Evolutionary conservation across 148 eudicot genomes (phyloP).

Genomic region (Rhododendron mucronatum): DNA sequence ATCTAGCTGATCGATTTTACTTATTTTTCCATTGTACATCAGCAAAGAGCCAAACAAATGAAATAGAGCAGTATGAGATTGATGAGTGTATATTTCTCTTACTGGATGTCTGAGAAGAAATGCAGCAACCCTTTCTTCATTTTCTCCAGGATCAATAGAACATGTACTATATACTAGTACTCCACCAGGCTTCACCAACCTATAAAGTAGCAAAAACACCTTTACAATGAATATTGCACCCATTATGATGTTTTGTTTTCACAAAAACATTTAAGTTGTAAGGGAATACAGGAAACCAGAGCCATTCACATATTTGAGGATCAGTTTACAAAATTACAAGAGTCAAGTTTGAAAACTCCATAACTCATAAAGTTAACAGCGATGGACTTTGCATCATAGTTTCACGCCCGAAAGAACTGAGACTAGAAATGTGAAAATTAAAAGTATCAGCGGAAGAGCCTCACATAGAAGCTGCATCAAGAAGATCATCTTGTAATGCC

Average conservation of each 20-base stretch:
- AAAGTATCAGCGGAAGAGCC: slow-evolving; percentile 12
- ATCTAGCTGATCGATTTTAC: neutral
- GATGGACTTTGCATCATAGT: neutral
- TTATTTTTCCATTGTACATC: neutral
- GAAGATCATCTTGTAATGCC: slow-evolving; percentile 74
- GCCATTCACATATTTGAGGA: neutral
- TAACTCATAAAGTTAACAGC: neutral
- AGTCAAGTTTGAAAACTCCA: neutral
- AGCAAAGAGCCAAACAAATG: neutral
- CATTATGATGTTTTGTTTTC: neutral
- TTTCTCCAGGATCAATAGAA: slow-evolving; percentile 90
- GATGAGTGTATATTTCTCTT: slow-evolving; percentile 7
- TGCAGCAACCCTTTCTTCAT: slow-evolving; percentile 80
- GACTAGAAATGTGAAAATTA: neutral
- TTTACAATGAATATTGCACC: neutral
- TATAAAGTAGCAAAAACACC: slow-evolving; percentile 15
- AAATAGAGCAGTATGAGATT: neutral
- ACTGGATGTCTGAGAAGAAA: slow-evolving; percentile 82
- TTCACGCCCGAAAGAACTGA: neutral
- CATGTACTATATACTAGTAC: slow-evolving; percentile 90
- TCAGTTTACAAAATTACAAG: neutral
- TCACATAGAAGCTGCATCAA: slow-evolving; percentile 86
- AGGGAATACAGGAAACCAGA: neutral
- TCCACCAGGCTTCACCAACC: slow-evolving; percentile 84
- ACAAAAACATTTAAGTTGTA: neutral